These are phyloP conservation scores for Spizellomyces punctatus DNA, from an alignment of 192 early-diverging fungal genomes.

Conservation along the genomic window DNA sequence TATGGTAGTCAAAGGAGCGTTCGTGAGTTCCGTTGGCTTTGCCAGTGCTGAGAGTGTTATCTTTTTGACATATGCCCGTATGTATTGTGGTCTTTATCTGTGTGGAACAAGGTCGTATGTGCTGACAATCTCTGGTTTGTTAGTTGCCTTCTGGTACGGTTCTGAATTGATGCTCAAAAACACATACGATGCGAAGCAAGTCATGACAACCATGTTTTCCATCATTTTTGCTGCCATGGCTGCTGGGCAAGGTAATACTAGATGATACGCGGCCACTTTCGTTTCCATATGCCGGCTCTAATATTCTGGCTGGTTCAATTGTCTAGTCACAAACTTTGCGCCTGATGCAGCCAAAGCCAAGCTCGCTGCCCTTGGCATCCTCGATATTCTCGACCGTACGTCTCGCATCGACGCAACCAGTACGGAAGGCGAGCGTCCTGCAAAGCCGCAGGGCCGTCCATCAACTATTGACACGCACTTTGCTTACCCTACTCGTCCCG, in stretches of 20 bases:
- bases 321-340: slow-evolving; percentile 65
- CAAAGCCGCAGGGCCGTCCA: slow-evolving; percentile 56
- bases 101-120: not conserved
- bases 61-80: slow-evolving; percentile 67
- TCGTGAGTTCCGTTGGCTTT: slow-evolving; percentile 70
- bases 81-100: slow-evolving; percentile 38
- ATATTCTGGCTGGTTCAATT: too few relatives aligned
- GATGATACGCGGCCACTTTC: too few relatives aligned
- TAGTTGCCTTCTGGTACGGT: slow-evolving; percentile 86
- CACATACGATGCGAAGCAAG: slow-evolving; percentile 44
- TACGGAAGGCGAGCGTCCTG: slow-evolving; percentile 16
- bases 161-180: slow-evolving; percentile 58
- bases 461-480: slow-evolving; percentile 60
- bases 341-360: slow-evolving; percentile 79
- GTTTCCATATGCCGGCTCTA: too few relatives aligned
- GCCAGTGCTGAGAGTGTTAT: slow-evolving; percentile 72
- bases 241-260: slow-evolving; percentile 55
- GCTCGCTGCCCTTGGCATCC: slow-evolving; percentile 71
- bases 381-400: slow-evolving; percentile 71
- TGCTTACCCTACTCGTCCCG: slow-evolving; percentile 66
- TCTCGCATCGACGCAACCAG: slow-evolving; percentile 65
- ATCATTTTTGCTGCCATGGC: slow-evolving; percentile 73
- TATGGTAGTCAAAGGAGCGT: slow-evolving; percentile 64
- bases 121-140: slow-evolving; percentile 36
- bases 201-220: slow-evolving; percentile 51